Evolutionary conservation across 164 flowering plant genomes (phyloP).

Genomic region (Euptelea pleiosperma): DNA sequence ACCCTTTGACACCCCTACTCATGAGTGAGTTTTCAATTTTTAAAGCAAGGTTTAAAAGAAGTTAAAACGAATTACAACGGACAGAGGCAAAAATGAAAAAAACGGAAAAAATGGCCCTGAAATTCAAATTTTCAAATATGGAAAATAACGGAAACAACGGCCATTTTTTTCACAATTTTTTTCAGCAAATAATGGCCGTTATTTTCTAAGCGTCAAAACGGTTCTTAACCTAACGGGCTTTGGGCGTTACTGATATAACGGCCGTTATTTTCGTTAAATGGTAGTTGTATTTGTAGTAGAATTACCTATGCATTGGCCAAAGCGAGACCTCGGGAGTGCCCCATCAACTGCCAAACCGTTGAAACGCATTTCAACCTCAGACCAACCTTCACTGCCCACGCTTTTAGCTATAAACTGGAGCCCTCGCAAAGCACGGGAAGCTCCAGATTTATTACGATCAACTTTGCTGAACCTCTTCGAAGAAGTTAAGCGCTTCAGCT

Average conservation of each 20-base stretch:
- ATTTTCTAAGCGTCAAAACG: background rate
- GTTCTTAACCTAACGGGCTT: too few relatives aligned
- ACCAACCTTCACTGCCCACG: conserved; percentile 34
- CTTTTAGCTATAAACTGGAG: conserved; percentile 36
- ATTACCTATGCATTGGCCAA: conserved; percentile 49
- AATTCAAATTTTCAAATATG: background rate
- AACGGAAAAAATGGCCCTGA: too few relatives aligned
- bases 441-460: conserved; percentile 39
- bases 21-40: too few relatives aligned
- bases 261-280: too few relatives aligned
- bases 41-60: too few relatives aligned
- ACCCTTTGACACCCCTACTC: too few relatives aligned
- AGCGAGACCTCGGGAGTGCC: conserved; percentile 23
- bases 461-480: conserved; percentile 15
- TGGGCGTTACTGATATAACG: background rate
- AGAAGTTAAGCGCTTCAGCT: conserved; percentile 44
- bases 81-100: background rate
- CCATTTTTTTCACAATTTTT: too few relatives aligned
- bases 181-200: too few relatives aligned
- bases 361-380: conserved; percentile 29
- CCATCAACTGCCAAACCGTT: conserved; percentile 30
- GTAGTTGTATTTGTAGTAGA: too few relatives aligned
- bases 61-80: too few relatives aligned
- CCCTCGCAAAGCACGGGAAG: conserved; percentile 37
- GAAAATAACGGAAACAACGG: too few relatives aligned